phyloP scores from a whole-genome alignment of 208 protist species.

The Trypanosoma brucei region DNA sequence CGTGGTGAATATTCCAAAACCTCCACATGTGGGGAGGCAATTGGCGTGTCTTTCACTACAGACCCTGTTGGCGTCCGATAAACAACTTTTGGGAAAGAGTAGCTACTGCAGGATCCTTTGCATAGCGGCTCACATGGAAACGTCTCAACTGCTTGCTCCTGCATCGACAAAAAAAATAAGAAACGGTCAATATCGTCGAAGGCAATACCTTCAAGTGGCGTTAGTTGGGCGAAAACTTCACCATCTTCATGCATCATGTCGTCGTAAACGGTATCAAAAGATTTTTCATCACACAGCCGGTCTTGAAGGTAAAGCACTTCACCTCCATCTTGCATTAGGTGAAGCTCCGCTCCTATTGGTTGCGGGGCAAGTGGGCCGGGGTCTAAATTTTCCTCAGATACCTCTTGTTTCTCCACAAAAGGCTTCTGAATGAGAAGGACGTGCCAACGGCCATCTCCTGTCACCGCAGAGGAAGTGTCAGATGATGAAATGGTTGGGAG shows the following conservation, averaged over 20 bases:
- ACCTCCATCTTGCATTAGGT: slow-evolving; percentile 59
- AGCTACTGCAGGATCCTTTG: slow-evolving; percentile 51
- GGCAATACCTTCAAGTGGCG: slow-evolving; percentile 61
- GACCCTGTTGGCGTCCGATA: slow-evolving; percentile 47
- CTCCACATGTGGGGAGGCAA: slow-evolving; percentile 42
- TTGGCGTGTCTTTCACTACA: slow-evolving; percentile 45
- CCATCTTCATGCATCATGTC: slow-evolving; percentile 74
- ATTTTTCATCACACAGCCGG: slow-evolving; percentile 37
- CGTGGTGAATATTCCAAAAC: slow-evolving; percentile 29
- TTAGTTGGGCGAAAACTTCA: slow-evolving; percentile 69
- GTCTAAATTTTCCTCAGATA: slow-evolving; percentile 35
- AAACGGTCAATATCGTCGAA: slow-evolving; percentile 68
- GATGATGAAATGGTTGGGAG: not conserved
- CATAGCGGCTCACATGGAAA: slow-evolving; percentile 22
- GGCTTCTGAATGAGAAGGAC: slow-evolving; percentile 51
- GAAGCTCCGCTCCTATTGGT: slow-evolving; percentile 59
- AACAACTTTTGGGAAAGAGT: slow-evolving; percentile 61
- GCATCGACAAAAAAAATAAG: slow-evolving; percentile 22
- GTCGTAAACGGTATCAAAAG: slow-evolving; percentile 43
- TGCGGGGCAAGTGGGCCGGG: slow-evolving; percentile 29
- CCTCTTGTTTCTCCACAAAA: slow-evolving; percentile 31
- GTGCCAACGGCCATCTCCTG: slow-evolving; percentile 16
- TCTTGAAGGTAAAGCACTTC: slow-evolving; percentile 54
- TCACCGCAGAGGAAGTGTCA: not conserved
- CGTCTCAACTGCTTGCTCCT: not conserved